These are phyloP conservation scores for Auriculariales sp. DNA, from an alignment of 768 basidiomycete species.

Conservation along the genomic window DNA sequence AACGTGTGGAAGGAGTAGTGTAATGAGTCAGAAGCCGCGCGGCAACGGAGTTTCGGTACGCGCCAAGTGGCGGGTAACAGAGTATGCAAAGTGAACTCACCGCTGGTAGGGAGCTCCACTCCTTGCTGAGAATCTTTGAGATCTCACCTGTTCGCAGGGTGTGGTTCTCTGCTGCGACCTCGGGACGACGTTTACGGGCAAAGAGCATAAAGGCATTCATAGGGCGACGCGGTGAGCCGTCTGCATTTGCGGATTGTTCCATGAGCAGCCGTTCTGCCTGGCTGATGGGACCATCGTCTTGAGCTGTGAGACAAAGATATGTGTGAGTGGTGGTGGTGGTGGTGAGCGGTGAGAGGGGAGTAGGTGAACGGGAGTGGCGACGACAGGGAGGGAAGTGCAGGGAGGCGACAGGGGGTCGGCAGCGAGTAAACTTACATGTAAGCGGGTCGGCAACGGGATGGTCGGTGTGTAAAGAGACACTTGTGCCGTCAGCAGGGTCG, in stretches of 20 bases:
- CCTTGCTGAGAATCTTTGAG: slow-evolving; percentile 73
- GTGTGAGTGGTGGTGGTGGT: too few relatives aligned
- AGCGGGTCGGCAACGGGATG: too few relatives aligned
- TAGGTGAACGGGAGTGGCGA: too few relatives aligned
- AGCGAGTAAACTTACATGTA: too few relatives aligned
- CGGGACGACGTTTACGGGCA: slow-evolving; percentile 64
- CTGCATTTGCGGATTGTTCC: slow-evolving; percentile 68
- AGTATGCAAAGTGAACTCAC: slow-evolving; percentile 24
- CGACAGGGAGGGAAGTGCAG: too few relatives aligned
- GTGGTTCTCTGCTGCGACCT: slow-evolving; percentile 77
- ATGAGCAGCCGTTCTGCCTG: slow-evolving; percentile 32
- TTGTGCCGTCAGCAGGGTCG: too few relatives aligned
- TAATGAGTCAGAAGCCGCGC: slow-evolving; percentile 2
- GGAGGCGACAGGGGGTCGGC: too few relatives aligned
- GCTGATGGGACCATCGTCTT: too few relatives aligned
- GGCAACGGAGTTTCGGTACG: background rate
- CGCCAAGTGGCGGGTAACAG: background rate
- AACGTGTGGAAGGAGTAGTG: slow-evolving; percentile 5
- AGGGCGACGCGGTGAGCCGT: slow-evolving; percentile 78
- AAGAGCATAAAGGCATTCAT: slow-evolving; percentile 97
- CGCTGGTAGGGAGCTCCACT: slow-evolving; percentile 70
- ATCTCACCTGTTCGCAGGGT: slow-evolving; percentile 85
- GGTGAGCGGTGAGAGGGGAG: too few relatives aligned
- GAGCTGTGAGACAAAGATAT: too few relatives aligned
- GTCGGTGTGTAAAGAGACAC: too few relatives aligned